phyloP scores from a whole-genome alignment of 805 yeast species.

The Kuraishia borneana region DNA sequence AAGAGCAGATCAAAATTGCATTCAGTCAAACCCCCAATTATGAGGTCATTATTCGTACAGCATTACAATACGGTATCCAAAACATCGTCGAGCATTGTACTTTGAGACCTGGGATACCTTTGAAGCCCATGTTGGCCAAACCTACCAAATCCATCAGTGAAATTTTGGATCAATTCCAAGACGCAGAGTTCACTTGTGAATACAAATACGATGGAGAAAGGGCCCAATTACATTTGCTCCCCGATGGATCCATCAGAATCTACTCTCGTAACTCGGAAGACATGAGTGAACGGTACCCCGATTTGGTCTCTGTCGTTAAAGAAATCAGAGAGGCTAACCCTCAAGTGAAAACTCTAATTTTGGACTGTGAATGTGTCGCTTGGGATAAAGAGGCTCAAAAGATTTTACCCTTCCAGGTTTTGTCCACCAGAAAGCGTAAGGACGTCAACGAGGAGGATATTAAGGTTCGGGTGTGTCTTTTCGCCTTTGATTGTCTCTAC shows the following conservation, averaged over 20 bases:
- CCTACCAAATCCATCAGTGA: conserved; percentile 94
- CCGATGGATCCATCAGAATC: conserved; percentile 56
- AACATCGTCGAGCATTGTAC: conserved; percentile 57
- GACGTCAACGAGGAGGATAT: conserved; percentile 83
- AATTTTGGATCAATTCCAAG: conserved; percentile 79
- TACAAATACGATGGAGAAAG: conserved; percentile 97
- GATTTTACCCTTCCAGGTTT: conserved; percentile 86
- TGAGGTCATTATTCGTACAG: conserved; percentile 59
- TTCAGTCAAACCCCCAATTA: conserved; percentile 88
- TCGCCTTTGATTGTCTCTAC: conserved; percentile 81
- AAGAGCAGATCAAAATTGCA: conserved; percentile 72
- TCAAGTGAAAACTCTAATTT: conserved; percentile 46
- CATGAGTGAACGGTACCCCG: conserved; percentile 95
- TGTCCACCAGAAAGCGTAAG: conserved; percentile 89
- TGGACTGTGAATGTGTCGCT: conserved; percentile 97
- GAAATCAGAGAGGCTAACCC: conserved; percentile 23
- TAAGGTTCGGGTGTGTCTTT: conserved; percentile 83
- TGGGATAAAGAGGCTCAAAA: conserved; percentile 76
- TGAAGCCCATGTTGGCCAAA: conserved; percentile 96
- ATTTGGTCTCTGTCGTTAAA: conserved; percentile 57
- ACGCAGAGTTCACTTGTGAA: conserved; percentile 83
- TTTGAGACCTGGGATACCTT: conserved; percentile 84
- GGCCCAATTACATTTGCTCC: conserved; percentile 79
- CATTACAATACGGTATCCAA: conserved; percentile 56
- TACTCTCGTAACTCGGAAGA: conserved; percentile 95